phyloP scores from a whole-genome alignment of 2,329 filamentous ascomycete genomes.

The Diaporthe sp. region DNA sequence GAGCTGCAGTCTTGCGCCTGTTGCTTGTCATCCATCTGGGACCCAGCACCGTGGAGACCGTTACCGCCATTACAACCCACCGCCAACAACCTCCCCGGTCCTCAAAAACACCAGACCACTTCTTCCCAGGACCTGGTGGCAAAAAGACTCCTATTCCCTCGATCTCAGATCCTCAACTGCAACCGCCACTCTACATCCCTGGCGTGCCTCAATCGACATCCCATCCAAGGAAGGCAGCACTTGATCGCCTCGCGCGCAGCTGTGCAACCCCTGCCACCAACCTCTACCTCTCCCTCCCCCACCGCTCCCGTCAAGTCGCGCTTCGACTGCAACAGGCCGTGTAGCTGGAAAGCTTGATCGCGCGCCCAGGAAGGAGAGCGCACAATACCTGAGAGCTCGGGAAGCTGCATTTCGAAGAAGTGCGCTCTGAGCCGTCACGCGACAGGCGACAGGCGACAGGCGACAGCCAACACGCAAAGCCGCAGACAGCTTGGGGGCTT shows the following conservation, averaged over 20 bases:
- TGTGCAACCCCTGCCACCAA: neutral
- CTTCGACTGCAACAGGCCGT: conserved; percentile 12
- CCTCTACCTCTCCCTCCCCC: neutral
- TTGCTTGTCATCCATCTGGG: conserved; percentile 3
- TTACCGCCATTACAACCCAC: conserved; percentile 34
- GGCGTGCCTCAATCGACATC: neutral
- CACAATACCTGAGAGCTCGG: neutral
- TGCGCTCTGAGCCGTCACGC: conserved; percentile 26
- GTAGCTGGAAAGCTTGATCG: neutral
- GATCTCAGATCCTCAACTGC: neutral
- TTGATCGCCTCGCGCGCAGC: conserved; percentile 16
- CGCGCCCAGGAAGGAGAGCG: neutral
- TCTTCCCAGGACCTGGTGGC: conserved; percentile 3
- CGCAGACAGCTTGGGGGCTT: conserved; percentile 31
- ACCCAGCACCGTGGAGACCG: conserved; percentile 23
- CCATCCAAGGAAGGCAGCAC: neutral
- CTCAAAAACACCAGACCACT: conserved; percentile 17
- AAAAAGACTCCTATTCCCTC: conserved; percentile 20
- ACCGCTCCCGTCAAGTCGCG: conserved; percentile 9
- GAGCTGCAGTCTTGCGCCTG: conserved; percentile 19
- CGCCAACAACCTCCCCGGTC: conserved; percentile 1
- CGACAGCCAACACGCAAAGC: conserved; percentile 22
- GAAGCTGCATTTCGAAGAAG: conserved; percentile 20
- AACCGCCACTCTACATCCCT: neutral
- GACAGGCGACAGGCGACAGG: conserved; percentile 19